Conservation (phyloP, 495 filamentous ascomycete species). For the Penicillium taxi region DNA sequence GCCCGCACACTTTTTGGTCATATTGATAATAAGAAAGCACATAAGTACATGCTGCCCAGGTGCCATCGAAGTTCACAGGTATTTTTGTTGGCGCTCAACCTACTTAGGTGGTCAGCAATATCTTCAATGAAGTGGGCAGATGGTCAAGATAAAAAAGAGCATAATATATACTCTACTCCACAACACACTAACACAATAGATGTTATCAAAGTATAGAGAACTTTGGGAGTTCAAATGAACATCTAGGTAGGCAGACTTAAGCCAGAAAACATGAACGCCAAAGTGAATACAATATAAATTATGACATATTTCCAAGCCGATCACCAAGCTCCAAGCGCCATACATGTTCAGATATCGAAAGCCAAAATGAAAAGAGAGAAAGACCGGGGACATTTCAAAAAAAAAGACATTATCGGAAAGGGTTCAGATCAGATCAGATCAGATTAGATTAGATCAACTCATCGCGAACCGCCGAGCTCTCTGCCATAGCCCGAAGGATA, state of each 20-base stretch:
- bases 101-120: no score
- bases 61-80: no score
- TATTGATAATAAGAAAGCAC: no score
- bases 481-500: constrained; percentile 67
- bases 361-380: neutral
- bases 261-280: no score
- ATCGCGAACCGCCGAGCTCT: constrained; percentile 66
- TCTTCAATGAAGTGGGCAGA: no score
- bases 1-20: neutral
- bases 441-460: constrained; percentile 51
- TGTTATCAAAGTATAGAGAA: neutral
- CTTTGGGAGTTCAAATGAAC: no score
- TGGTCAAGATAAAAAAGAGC: no score
- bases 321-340: neutral
- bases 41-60: no score
- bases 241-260: no score
- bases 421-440: neutral
- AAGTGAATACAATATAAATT: no score
- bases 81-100: no score
- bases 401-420: constrained; percentile 6
- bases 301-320: no score
- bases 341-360: neutral
- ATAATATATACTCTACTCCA: neutral
- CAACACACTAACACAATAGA: neutral
- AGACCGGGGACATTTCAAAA: neutral